Conservation (phyloP, 2,329 filamentous ascomycete genomes). For the Penicillium glabrum region DNA sequence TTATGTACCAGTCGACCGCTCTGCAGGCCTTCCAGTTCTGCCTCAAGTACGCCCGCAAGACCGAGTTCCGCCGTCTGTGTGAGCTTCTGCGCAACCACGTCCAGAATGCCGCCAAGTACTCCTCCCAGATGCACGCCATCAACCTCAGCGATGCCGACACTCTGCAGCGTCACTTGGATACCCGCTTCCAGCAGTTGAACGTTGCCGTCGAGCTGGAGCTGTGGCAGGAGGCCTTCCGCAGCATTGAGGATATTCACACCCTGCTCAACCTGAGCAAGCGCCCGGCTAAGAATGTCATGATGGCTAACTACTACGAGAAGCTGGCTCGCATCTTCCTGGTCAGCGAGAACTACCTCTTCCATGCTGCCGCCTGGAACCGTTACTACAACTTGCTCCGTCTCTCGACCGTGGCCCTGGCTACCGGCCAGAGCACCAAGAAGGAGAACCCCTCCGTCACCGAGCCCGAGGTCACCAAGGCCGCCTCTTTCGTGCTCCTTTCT, state of each 20-base stretch:
- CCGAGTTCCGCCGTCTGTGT: constrained; percentile 96
- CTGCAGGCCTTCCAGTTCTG: constrained; percentile 99
- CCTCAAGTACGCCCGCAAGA: constrained; percentile 97
- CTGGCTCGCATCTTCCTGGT: constrained; percentile 97
- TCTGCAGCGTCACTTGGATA: constrained; percentile 94
- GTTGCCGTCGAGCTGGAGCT: constrained; percentile 96
- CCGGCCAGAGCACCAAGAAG: constrained; percentile 85
- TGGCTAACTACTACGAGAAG: constrained; percentile 99
- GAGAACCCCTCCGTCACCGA: constrained; percentile 91
- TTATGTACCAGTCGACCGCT: constrained; percentile 97
- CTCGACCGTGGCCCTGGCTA: constrained; percentile 77
- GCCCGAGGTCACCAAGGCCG: constrained; percentile 87
- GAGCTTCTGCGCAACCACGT: constrained; percentile 98
- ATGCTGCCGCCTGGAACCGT: constrained; percentile 93
- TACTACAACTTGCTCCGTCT: constrained; percentile 97
- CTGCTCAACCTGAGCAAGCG: constrained; percentile 97
- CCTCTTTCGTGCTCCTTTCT: constrained; percentile 92
- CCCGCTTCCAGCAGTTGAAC: constrained; percentile 96
- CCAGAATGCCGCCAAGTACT: constrained; percentile 98
- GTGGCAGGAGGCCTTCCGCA: constrained; percentile 99
- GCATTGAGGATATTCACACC: constrained; percentile 97
- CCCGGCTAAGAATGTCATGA: constrained; percentile 98
- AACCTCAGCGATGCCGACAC: constrained; percentile 98
- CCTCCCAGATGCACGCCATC: constrained; percentile 98
- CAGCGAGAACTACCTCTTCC: constrained; percentile 99